Base-by-base conservation (phyloP, 345 rosid species). In the Barbarea vulgaris region DNA sequence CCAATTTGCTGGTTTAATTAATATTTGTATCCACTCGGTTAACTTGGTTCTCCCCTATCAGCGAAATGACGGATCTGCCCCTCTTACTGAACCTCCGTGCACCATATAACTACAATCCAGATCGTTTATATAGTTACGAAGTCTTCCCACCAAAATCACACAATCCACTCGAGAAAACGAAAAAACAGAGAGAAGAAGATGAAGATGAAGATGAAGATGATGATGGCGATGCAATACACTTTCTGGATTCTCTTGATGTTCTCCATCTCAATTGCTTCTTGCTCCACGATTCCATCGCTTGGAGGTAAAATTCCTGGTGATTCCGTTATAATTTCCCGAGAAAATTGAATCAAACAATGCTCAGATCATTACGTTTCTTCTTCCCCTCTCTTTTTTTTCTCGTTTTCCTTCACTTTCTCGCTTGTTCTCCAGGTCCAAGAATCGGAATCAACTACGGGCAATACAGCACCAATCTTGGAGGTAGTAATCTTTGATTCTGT, bases 401-500 rank as follows among this genome's bases (percentile, higher is more conserved):
- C 54, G 18, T 7, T 74, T 64, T 54, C 44, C 70, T 21, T 6
- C 54, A 63, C 57, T 31, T 64, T 10, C 57, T 64, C 33, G 64
- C 39, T 34, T 8, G 4, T 1, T 56, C 25, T 22, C 46, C 66
- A 77, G 80, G 33, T 52, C 64, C 70, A 3, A 12, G 3, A 11
- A 64, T 48, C 55, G 81, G 77, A 47, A 41, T 22, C 53, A 72
- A 72, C 55, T 48, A 70, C 12, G 73, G 77, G 2, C 39, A 3
- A 64, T 65, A 64, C 66, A 17, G 55, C 30, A 72, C 77, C 12
- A 71, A 77, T 64, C 69, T 77, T 8, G 74, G 30, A 39, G 79
- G 69, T 75, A 67, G 9, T 54, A 27, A 50, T 15, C 51, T 28
- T 48, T 1, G 9, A 14, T 13, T 28, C 52, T 25, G 21, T 64